These are phyloP conservation scores for Leishmania mexicana DNA, from an alignment of 208 protist genomes.

Conservation along the genomic window DNA sequence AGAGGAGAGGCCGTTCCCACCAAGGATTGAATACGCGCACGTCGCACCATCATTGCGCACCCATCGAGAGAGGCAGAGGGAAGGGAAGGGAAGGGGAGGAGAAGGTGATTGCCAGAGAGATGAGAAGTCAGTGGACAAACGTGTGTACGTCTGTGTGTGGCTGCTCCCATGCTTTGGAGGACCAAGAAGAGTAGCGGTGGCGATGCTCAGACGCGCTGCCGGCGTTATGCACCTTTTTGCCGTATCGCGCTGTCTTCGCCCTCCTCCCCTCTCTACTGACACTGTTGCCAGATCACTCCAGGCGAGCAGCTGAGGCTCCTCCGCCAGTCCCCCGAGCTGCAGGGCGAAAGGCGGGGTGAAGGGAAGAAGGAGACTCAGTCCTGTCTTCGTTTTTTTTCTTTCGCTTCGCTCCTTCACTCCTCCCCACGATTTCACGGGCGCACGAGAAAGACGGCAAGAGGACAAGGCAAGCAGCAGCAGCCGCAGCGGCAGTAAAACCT, in stretches of 20 bases:
- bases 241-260: background rate
- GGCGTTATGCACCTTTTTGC: background rate
- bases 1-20: background rate
- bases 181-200: background rate
- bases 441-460: background rate
- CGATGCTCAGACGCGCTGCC: background rate
- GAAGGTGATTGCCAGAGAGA: background rate
- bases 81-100: background rate
- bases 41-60: background rate
- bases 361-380: background rate
- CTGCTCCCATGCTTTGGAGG: background rate
- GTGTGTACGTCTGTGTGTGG: background rate
- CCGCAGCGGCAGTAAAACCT: background rate
- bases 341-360: background rate
- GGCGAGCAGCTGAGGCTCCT: background rate
- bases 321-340: background rate
- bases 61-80: background rate
- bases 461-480: background rate
- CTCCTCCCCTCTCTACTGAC: background rate
- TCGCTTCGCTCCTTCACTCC: background rate
- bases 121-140: background rate
- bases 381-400: constrained; percentile 11
- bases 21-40: background rate
- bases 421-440: background rate
- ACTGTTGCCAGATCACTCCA: background rate